Conservation (phyloP, 1,284 basidiomycete species). For the Tilletia caries region DNA sequence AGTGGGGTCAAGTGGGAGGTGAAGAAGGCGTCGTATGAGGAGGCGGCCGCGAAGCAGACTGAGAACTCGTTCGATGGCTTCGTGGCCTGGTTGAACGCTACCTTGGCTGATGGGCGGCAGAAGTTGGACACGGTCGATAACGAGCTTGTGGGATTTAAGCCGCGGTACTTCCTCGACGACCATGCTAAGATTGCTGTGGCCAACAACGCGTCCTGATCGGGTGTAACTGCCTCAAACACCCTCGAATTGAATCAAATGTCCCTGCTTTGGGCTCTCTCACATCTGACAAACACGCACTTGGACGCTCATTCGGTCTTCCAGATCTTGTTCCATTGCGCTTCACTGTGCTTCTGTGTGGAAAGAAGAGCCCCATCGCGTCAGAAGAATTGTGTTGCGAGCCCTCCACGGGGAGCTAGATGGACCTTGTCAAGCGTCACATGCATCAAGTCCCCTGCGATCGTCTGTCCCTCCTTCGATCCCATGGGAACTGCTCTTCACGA, state of each 20-base stretch:
- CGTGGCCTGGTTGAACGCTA: not conserved
- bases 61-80: conserved; percentile 6
- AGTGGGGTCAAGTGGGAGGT: not conserved
- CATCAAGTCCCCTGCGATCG: conserved; percentile 59
- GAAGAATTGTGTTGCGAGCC: no score
- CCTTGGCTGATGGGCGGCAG: not conserved
- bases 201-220: no score
- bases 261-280: no score
- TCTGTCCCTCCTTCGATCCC: conserved; percentile 51
- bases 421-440: conserved; percentile 51
- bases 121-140: conserved; percentile 5
- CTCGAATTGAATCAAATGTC: no score
- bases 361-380: no score
- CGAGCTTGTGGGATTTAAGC: conserved; percentile 7
- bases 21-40: not conserved
- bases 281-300: no score
- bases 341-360: no score
- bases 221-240: no score
- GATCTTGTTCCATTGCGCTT: no score
- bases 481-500: conserved; percentile 32
- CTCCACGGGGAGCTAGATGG: no score
- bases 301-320: no score
- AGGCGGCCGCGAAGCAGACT: not conserved
- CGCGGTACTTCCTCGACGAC: conserved; percentile 1
- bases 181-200: not conserved